Base-by-base conservation (phyloP, 768 basidiomycete species). In the Mycena sanguinolenta region DNA sequence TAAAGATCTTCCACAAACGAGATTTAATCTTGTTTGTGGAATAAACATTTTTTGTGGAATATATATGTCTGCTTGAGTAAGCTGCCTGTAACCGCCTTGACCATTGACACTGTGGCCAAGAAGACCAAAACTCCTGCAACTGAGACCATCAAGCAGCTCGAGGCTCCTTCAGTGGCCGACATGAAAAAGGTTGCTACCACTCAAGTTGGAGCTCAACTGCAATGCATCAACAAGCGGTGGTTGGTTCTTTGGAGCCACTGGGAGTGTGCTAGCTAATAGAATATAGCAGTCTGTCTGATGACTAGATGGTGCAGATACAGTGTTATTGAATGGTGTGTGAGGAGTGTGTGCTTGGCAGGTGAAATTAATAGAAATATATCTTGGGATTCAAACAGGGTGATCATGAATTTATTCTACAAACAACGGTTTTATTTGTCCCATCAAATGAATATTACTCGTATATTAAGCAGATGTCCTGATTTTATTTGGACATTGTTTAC, bases 261-360 rank as follows among this genome's bases (percentile, higher is more conserved):
- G 13, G 42, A 52, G 23, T 52, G 49, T 52, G n/a, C 23, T 52
- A 52, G n/a, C n/a, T n/a, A n/a, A n/a, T n/a, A n/a, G 2, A 17
- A 52, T 52, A 52, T 52, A 52, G 49, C 2, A 25, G 49, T 25
- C 6, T 52, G n/a, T 52, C 49, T 9, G 25, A 27, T 52, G 49
- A 52, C 49, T 25, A 25, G 49, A 27, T 52, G 49, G 49, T 52
- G n/a, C 49, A 52, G 49, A 52, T 52, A 52, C 23, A 25, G 49
- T 52, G 23, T 52, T 27, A 52, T 52, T 7, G 17, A 52, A 52
- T 52, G 25, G 21, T 25, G 49, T 52, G 49, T 52, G 49, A 52
- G 42, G 10, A 25, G 49, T 52, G 49, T 52, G 49, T 27, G 49
- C n/a, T 25, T 25, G 9, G 49, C 25, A 7, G 49, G 49, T 52